Conservation (phyloP, 441 rosid genomes). For the Gossypium gossypioides region DNA sequence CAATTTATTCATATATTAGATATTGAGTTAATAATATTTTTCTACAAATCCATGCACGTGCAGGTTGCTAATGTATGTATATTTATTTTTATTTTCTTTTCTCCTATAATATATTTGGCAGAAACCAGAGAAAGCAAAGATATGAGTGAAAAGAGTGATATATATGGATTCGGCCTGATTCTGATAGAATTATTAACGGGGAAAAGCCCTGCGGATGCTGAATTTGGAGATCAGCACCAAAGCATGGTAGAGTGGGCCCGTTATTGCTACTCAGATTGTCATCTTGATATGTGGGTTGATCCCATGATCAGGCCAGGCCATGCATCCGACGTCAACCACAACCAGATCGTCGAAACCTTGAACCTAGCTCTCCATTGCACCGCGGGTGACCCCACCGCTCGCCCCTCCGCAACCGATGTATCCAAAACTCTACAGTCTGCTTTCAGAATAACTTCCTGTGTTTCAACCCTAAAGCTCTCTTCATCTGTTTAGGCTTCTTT, state of each 20-base stretch:
- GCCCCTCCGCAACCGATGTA: constrained; percentile 45
- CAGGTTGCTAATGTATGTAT: background rate
- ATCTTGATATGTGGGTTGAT: constrained; percentile 59
- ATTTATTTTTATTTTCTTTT: background rate
- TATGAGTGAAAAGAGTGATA: constrained; percentile 46
- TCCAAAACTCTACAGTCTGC: constrained; percentile 40
- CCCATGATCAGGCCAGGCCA: constrained; percentile 29
- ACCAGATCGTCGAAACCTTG: constrained; percentile 47
- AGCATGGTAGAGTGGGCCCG: constrained; percentile 65
- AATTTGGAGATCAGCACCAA: constrained; percentile 32
- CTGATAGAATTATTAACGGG: constrained; percentile 63
- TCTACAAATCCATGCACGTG: background rate
- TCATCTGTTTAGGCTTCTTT: constrained; percentile 21
- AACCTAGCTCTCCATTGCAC: constrained; percentile 68
- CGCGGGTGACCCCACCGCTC: constrained; percentile 45
- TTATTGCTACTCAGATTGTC: constrained; percentile 63
- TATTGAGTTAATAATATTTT: background rate
- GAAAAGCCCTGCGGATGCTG: constrained; percentile 44
- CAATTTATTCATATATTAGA: background rate
- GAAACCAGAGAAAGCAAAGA: constrained; percentile 50
- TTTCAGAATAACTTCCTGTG: constrained; percentile 29
- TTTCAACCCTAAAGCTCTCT: constrained; percentile 30
- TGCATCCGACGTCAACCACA: constrained; percentile 20
- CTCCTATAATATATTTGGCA: constrained; percentile 12
- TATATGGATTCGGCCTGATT: constrained; percentile 55